Base-by-base conservation (phyloP, 2,329 filamentous ascomycete species). In the Ophiostoma triangulosporum region DNA sequence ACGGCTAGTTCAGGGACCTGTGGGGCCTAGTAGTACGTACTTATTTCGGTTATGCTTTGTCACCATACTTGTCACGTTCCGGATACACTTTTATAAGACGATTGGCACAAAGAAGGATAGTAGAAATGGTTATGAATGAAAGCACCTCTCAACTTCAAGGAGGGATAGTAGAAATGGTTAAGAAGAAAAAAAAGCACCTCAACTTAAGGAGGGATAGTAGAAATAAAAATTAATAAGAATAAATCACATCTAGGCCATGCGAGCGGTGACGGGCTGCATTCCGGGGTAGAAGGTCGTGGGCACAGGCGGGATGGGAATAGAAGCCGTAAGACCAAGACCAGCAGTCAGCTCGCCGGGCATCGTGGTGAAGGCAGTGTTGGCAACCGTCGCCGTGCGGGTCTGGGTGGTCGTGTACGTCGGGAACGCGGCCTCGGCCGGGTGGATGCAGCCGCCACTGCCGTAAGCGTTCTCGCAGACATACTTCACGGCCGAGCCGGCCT, bases 381-480 rank as follows among this genome's bases (percentile, higher is more conserved):
- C n/a, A n/a, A n/a, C 38, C 0, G 55, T 31, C 4, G 31, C 36
- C 3, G 56, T 35, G 4, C 50, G 27, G 14, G 50, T 43, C 29
- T 46, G 26, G 4, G 50, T 52, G 12, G 38, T 24, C 20, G 38
- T 43, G 38, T 43, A 50, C 26, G 20, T 29, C 46, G 38, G 49
- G 48, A 9, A 20, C 22, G 12, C 22, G 29, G 29, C 29, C 38
- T 27, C 14, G 35, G n/a, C 29, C 17, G n/a, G 15, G 17, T 36
- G 4, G 24, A 62, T 50, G 27, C 60, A 62, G 5, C 27, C 60
- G 1, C 60, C 60, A 5, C 2, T 45, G 11, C 60, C 60, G 33
- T 60, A 62, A 6, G 59, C 56, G 38, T 59, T 61, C 27, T 43
- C 40, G 52, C 60, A 61, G 26, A 57, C 55, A 35, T 59, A 59